phyloP scores from a whole-genome alignment of 2,329 filamentous ascomycete species.

The Talaromyces rugulosus region DNA sequence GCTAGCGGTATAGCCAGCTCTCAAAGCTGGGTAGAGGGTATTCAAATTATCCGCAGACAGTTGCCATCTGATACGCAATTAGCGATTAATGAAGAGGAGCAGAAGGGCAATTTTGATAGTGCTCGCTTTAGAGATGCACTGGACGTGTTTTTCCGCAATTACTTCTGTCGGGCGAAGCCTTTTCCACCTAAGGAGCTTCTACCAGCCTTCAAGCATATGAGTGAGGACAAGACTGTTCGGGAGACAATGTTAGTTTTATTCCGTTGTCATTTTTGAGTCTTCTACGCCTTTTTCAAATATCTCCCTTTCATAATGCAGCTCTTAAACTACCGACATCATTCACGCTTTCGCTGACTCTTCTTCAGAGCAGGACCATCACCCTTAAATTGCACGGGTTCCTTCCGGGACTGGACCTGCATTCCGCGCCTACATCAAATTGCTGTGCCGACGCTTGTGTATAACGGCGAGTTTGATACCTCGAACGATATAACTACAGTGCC shows the following conservation, averaged over 20 bases:
- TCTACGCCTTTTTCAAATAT: neutral
- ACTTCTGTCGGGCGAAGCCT: neutral
- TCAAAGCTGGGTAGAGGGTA: neutral
- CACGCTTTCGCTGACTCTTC: neutral
- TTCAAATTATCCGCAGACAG: neutral
- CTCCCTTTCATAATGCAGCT: no score
- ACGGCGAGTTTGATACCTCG: constrained; percentile 1
- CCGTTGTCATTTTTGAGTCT: neutral
- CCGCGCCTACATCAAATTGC: neutral
- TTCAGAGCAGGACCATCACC: constrained; percentile 1
- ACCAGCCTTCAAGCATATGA: constrained; percentile 3
- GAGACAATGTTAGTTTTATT: constrained; percentile 1
- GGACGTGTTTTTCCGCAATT: constrained; percentile 2
- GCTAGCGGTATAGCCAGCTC: constrained; percentile 1
- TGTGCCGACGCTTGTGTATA: neutral
- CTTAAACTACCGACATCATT: neutral
- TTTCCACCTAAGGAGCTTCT: constrained; percentile 2
- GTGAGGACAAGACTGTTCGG: neutral
- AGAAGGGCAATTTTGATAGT: neutral
- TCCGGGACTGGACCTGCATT: neutral
- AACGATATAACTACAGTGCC: neutral
- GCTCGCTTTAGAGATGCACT: neutral
- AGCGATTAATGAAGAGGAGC: constrained; percentile 3
- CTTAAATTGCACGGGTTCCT: neutral
- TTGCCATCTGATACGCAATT: neutral